Evolutionary conservation across 805 yeast species (phyloP).

Genomic region (Saccharomycopsis schoenii): DNA sequence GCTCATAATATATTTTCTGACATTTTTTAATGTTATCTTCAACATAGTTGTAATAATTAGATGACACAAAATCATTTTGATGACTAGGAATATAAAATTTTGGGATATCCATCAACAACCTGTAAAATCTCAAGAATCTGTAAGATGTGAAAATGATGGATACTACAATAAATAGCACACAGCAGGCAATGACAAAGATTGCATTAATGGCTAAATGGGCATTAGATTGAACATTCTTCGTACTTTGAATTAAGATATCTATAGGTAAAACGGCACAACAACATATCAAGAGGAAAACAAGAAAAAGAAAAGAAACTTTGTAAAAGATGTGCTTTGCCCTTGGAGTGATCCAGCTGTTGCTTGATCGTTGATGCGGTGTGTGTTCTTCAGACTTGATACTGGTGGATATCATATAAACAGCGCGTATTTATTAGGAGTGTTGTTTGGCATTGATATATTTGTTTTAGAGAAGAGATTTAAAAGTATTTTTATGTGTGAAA

Average conservation of each 20-base stretch:
- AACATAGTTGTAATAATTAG: conserved; percentile 4
- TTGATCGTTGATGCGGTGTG: not conserved
- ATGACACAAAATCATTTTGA: conserved; percentile 7
- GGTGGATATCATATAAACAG: not conserved
- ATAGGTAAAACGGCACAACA: conserved; percentile 14
- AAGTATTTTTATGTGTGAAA: too few relatives aligned
- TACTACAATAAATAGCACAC: conserved; percentile 13
- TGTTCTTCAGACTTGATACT: not conserved
- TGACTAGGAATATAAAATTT: conserved; percentile 15
- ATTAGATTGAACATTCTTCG: conserved; percentile 9
- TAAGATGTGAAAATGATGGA: conserved; percentile 6
- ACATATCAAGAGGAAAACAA: conserved; percentile 10
- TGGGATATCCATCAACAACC: conserved; percentile 13
- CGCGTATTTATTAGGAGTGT: not conserved
- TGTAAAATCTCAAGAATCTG: conserved; percentile 13
- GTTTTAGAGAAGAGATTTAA: too few relatives aligned
- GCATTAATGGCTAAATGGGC: conserved; percentile 15
- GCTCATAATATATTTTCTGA: conserved; percentile 13
- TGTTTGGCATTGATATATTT: too few relatives aligned
- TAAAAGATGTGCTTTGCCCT: not conserved
- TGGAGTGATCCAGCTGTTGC: not conserved
- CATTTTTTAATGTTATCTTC: conserved; percentile 10
- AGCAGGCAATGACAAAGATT: conserved; percentile 13
- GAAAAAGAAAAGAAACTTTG: conserved; percentile 6
- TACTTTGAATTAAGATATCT: conserved; percentile 17